These are phyloP conservation scores for Monosporascus sp. DNA, from an alignment of 2,329 filamentous ascomycete genomes.

Conservation along the genomic window DNA sequence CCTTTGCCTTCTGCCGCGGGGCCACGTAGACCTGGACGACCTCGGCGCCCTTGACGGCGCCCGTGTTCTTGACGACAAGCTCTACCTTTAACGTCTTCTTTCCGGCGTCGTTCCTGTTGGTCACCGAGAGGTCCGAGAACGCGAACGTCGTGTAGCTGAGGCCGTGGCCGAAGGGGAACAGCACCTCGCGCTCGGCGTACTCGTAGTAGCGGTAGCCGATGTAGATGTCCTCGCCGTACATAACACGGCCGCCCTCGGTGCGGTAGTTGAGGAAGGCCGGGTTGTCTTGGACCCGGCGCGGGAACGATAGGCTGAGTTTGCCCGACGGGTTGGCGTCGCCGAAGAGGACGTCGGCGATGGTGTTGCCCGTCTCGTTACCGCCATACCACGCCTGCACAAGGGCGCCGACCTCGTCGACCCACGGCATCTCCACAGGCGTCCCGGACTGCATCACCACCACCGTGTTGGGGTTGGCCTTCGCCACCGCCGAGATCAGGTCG, in stretches of 20 bases:
- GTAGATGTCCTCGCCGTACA: slow-evolving; percentile 78
- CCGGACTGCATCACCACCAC: slow-evolving; percentile 74
- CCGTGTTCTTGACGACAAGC: slow-evolving; percentile 56
- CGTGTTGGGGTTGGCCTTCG: slow-evolving; percentile 62
- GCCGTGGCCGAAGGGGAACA: slow-evolving; percentile 77
- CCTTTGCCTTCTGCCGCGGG: slow-evolving; percentile 45
- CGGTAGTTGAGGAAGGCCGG: slow-evolving; percentile 72
- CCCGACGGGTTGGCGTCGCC: slow-evolving; percentile 69
- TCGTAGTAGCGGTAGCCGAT: slow-evolving; percentile 80
- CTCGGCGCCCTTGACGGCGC: slow-evolving; percentile 46
- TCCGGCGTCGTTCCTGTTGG: slow-evolving; percentile 38
- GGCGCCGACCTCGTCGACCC: slow-evolving; percentile 51
- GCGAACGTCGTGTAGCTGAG: slow-evolving; percentile 70
- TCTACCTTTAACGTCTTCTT: slow-evolving; percentile 33
- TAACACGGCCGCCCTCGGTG: slow-evolving; percentile 62
- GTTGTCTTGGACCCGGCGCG: slow-evolving; percentile 61
- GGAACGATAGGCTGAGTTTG: slow-evolving; percentile 71
- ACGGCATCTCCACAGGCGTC: slow-evolving; percentile 69
- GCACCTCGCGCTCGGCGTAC: slow-evolving; percentile 55
- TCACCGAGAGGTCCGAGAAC: slow-evolving; percentile 45
- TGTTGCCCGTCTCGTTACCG: slow-evolving; percentile 80
- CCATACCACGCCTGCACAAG: slow-evolving; percentile 79
- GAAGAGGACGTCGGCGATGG: slow-evolving; percentile 72
- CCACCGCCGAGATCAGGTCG: slow-evolving; percentile 61
- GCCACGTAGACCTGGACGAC: slow-evolving; percentile 54